Base-by-base conservation (phyloP, 257 asterid genomes). In the Orobanche coerulescens region DNA sequence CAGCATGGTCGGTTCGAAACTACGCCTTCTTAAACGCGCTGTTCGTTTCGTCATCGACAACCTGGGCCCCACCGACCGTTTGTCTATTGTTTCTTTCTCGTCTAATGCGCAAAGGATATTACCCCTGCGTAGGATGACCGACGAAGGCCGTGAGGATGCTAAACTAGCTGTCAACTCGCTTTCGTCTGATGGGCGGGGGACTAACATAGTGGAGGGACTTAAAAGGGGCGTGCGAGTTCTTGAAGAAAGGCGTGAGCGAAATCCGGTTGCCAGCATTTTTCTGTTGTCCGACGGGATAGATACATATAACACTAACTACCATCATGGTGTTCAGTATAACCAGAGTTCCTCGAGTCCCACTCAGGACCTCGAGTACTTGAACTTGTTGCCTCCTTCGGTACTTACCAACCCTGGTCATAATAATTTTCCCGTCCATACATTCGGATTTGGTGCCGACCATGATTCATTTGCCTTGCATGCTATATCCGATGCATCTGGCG, bases 381-480 rank as follows among this genome's bases (percentile, higher is more conserved):
- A 42, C 33, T 23, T 62, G 43, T 52, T 73, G 71, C 74, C 74
- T 13, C 39, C 24, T 42, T 64, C 61, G n/a, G 9, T 68, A 42
- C 6, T 13, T 13, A 0, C 6, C 49, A 14, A 33, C 16, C 47
- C 47, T 0, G 36, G 36, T 8, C 54, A 1, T 10, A 61, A 18
- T 28, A 31, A 49, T 63, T 58, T 72, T 53, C 75, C 71, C 5
- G 64, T 76, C 44, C 81, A 76, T 43, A 55, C 75, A 34, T 76
- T 76, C 50, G 81, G 81, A 24, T 68, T 76, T 18, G 78, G 81
- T 60, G 47, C 46, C 3, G 81, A 76, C 58, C 81, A 76, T 10
- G 81, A 76, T 55, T 68, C 81, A 46, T 58, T 54, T n/a, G 54
- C 39, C 9, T 56, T 77, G 79, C 71, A 77, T 55, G 69, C 70